A percentile compares a stretch with the other conserved stretches of the same genome.
These are phyloP conservation scores for Aspergillus versicolor DNA, from an alignment of 2,329 filamentous ascomycete species.

Conservation along the genomic window DNA sequence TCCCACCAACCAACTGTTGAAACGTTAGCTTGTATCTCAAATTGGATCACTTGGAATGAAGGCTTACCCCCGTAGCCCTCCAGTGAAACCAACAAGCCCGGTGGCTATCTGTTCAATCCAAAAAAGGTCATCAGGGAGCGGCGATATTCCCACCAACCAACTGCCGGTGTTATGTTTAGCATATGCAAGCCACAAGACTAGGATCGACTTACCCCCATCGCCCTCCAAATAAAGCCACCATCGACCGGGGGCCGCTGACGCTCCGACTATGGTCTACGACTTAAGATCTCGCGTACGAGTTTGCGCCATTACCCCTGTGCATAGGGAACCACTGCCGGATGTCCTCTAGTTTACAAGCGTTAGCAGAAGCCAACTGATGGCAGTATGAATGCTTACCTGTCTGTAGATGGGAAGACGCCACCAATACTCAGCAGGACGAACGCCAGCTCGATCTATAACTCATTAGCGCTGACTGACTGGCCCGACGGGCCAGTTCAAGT, in stretches of 20 bases:
- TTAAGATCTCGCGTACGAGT: slow-evolving; percentile 14
- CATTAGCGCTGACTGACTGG: slow-evolving; percentile 21
- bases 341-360: slow-evolving; percentile 6
- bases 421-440: slow-evolving; percentile 21
- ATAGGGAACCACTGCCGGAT: slow-evolving; percentile 11
- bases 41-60: background rate
- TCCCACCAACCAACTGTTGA: slow-evolving; percentile 4
- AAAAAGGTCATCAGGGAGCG: background rate
- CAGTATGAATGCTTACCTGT: slow-evolving; percentile 12
- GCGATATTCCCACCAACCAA: slow-evolving; percentile 4
- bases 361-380: background rate
- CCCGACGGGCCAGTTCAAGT: slow-evolving; percentile 14
- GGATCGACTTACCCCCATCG: slow-evolving; percentile 12
- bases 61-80: background rate
- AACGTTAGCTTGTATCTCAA: background rate
- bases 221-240: slow-evolving; percentile 7
- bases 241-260: slow-evolving; percentile 9
- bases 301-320: slow-evolving; percentile 18
- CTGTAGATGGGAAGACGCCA: slow-evolving; percentile 6
- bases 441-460: slow-evolving; percentile 17
- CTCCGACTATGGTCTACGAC: slow-evolving; percentile 10
- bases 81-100: background rate
- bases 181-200: background rate
- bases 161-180: background rate
- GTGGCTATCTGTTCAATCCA: background rate